These are phyloP conservation scores for Serpula lacrymans DNA, from an alignment of 768 basidiomycete species.

Conservation along the genomic window DNA sequence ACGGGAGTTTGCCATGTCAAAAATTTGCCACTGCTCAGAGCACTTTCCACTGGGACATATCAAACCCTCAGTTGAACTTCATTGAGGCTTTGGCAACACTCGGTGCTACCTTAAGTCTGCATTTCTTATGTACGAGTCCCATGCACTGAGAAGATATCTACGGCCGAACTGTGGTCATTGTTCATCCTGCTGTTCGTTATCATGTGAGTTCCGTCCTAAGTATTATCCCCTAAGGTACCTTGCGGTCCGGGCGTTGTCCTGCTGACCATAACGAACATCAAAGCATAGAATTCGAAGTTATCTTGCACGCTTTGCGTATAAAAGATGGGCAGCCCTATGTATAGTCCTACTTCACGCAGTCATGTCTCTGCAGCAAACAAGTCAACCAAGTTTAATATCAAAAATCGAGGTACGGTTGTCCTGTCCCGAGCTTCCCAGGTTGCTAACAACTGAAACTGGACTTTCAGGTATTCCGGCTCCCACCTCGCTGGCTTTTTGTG, in stretches of 20 bases:
- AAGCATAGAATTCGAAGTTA: not conserved
- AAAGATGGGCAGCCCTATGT: not conserved
- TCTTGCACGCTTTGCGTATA: not conserved
- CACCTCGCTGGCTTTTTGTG: slow-evolving; percentile 72
- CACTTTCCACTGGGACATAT: too few species aligned
- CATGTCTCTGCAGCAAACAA: slow-evolving; percentile 16
- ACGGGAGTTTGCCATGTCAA: too few species aligned
- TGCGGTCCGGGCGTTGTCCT: not conserved
- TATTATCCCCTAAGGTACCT: too few species aligned
- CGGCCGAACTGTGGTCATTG: too few species aligned
- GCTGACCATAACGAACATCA: not conserved
- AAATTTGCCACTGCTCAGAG: too few species aligned
- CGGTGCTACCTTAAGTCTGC: too few species aligned
- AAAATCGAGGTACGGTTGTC: slow-evolving; percentile 22
- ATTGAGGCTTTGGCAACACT: too few species aligned
- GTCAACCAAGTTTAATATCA: slow-evolving; percentile 19
- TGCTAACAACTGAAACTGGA: not conserved
- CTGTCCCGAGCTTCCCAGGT: not conserved
- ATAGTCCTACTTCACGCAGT: not conserved
- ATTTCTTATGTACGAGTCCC: too few species aligned
- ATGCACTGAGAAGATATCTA: too few species aligned
- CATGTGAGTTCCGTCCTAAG: too few species aligned
- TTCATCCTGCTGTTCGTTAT: too few species aligned
- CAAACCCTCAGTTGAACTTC: too few species aligned
- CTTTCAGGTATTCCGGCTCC: slow-evolving; percentile 57